Evolutionary conservation across 1,139 yeast species (phyloP), one percentile per base, ranked within the genome.

Genomic region (Lodderomyces metapsilosis): DNA sequence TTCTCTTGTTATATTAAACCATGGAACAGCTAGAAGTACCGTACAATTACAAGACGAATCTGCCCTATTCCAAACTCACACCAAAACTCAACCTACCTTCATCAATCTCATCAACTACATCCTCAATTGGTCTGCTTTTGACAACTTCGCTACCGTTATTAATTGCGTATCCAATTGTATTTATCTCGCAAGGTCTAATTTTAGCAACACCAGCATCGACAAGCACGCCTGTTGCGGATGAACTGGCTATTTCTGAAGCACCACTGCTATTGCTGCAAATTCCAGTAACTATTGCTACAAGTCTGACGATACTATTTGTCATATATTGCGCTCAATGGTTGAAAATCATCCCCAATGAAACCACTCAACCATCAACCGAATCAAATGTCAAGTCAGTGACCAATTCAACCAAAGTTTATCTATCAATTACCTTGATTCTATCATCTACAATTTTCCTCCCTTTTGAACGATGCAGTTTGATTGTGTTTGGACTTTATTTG

Each of bases 81-180:
- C 18, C 36, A 33, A 33, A 12, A 15, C 17, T 33, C 17, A 21
- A 33, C 18, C 18, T 13, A 33, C 6, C 25, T 21, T 33, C 36
- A 4, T 21, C 24, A 13, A 5, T 20, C 5, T 32, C 25, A n/a
- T 33, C 36, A 5, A 33, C 24, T 4, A 18, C 9, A 13, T 33
- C 25, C 4, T 13, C 36, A 21, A 21, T 20, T 6, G 18, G 18
- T 28, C 32, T 28, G 32, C 17, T 28, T 22, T 5, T 33, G 5
- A 21, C 60, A 37, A 56, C 57, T n/a, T 58, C 66, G 2, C 49
- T 63, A 33, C 68, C 68, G 1, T 55, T 61, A 12, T 49, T 64
- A 22, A 53, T 57, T 31, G 63, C 66, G 4, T 53, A 58, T 36
- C 61, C 66, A 4, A 52, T 61, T 34, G 45, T 61, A 30, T 49